Base-by-base conservation (phyloP, 1,284 basidiomycete species). In the Pascua guehoae region DNA sequence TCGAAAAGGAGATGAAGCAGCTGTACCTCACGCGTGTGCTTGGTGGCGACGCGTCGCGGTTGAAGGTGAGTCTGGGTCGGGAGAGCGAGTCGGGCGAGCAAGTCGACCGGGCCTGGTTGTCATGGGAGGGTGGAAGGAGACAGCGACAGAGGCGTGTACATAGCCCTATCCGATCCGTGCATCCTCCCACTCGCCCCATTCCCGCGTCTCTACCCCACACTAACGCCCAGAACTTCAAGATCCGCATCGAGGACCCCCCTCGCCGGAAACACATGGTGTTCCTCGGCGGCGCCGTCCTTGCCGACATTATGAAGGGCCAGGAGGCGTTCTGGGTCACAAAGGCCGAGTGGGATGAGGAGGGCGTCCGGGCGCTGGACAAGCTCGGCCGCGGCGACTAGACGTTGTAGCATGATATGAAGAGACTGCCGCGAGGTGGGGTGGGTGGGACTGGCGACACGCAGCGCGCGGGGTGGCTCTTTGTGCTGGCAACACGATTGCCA, bases 1-100 rank as follows among this genome's bases (percentile, higher is more conserved):
- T 99, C 47, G 96, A 98, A 79, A 98, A 98, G 81, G 96, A 98
- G 81, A 93, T 98, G 90, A 98, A 98, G 80, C 95, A 98, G 78
- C 82, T 98, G 43, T 95, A 98, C 78, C 84, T 99, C 59, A 90
- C 91, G 8, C 83, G 88, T 16, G 91, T 98, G 12, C 82, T 98
- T 49, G 82, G 84, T 53, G 86, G 88, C n/a, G 88, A 98, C 73
- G 86, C 91, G 0, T 79, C 85, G 39, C 83, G 96, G 52, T 77
- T 98, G 66, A 93, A 89, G 75, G 92, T 95, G 66, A 56, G 89
- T 85, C 24, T 3, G 24, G 24, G 24, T 7, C 24, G 24, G 24
- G 24, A 3, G 24, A 32, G 24, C 24, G 24, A 32, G 24, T 32
- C 24, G 24, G 24, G 7, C 24, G 24, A n/a, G n/a, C n/a, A n/a